Percentiles rank a stretch among this genome's conserved stretches.
These are phyloP conservation scores for Candida sp. DNA, from an alignment of 1,139 yeast genomes.

Conservation along the genomic window DNA sequence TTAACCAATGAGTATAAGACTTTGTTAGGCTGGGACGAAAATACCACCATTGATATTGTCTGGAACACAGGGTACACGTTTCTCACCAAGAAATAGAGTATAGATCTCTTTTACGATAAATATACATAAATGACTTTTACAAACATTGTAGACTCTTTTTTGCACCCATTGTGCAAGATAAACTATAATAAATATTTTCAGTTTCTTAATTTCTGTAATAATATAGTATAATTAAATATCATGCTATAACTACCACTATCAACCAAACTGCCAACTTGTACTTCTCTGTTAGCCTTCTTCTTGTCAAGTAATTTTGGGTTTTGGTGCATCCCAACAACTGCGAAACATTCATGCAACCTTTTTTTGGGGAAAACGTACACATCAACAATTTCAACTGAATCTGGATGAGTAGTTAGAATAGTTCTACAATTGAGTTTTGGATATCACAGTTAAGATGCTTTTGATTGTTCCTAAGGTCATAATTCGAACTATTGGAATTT, in stretches of 20 bases:
- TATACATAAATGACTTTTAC: no score
- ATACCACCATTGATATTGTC: slow-evolving; percentile 29
- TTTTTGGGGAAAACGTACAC: slow-evolving; percentile 1
- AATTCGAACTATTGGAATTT: slow-evolving; percentile 12
- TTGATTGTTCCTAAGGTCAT: slow-evolving; percentile 14
- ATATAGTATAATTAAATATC: no score
- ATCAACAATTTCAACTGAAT: neutral
- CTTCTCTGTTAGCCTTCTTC: no score
- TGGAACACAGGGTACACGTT: slow-evolving; percentile 43
- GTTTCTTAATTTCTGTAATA: no score
- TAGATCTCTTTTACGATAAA: no score
- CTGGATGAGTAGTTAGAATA: neutral
- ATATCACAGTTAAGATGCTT: slow-evolving; percentile 6
- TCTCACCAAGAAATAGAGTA: slow-evolving; percentile 17
- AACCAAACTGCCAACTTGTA: no score
- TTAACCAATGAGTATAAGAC: slow-evolving; percentile 22
- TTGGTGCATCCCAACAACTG: neutral
- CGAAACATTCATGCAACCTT: neutral
- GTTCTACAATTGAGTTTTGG: neutral
- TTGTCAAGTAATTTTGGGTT: no score
- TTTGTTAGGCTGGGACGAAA: slow-evolving; percentile 28
- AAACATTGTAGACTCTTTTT: no score
- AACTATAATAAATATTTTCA: no score
- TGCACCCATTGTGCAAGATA: no score
- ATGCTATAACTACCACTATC: no score